These are phyloP conservation scores for Stylonectria norvegica DNA, from an alignment of 2,329 filamentous ascomycete species.

Conservation along the genomic window DNA sequence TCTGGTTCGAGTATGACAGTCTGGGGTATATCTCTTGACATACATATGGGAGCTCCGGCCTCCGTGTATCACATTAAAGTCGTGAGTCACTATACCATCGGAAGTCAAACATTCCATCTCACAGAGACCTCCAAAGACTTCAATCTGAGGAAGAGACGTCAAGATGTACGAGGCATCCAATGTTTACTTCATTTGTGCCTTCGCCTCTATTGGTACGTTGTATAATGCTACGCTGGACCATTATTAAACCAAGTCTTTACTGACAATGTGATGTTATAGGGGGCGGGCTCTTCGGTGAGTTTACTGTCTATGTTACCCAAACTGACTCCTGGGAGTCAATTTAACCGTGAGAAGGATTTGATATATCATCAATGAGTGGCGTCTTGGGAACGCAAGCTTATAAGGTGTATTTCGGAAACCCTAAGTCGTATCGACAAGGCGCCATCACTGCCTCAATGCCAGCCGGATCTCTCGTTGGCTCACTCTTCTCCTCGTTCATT, in stretches of 20 bases:
- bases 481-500: constrained; percentile 48
- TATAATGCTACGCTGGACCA: neutral
- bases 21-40: neutral
- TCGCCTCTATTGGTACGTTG: constrained; percentile 56
- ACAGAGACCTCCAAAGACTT: too few species aligned
- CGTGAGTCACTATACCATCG: too few species aligned
- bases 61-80: neutral
- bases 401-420: constrained; percentile 67
- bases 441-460: constrained; percentile 73
- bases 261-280: constrained; percentile 39
- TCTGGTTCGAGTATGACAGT: neutral
- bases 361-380: constrained; percentile 71
- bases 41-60: neutral
- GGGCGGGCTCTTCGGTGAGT: constrained; percentile 71
- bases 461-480: constrained; percentile 64
- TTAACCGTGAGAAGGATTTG: too few species aligned
- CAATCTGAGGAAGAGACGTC: neutral
- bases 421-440: constrained; percentile 56
- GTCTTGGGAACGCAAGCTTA: constrained; percentile 66
- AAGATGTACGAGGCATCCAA: constrained; percentile 45
- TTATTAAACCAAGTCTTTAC: neutral
- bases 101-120: too few species aligned
- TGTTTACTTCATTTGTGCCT: constrained; percentile 58
- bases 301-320: too few species aligned
- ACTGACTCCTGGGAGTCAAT: too few species aligned